Evolutionary conservation across 1,284 basidiomycete species (phyloP).

Genomic region (Ganoderma leucocontextum): DNA sequence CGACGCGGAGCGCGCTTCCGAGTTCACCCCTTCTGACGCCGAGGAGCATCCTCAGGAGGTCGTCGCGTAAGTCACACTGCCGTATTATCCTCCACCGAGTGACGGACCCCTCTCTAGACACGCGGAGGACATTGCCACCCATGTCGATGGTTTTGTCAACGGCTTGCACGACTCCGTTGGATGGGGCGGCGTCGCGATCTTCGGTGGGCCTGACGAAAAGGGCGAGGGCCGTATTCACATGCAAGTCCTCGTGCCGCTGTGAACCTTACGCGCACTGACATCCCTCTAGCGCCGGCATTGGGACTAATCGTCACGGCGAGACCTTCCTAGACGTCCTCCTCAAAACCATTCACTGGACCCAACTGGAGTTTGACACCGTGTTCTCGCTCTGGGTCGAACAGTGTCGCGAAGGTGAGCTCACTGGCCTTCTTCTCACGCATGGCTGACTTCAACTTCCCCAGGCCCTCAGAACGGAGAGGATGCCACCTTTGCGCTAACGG

Average conservation of each 20-base stretch:
- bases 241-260: too few relatives aligned
- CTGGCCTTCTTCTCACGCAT: too few relatives aligned
- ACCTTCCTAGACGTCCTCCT: not conserved
- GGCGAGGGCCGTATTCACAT: not conserved
- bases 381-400: not conserved
- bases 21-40: too few relatives aligned
- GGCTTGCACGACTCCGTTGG: not conserved
- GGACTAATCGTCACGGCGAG: not conserved
- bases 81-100: too few relatives aligned
- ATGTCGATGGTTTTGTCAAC: not conserved
- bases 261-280: too few relatives aligned
- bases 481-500: too few relatives aligned
- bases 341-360: not conserved
- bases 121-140: not conserved
- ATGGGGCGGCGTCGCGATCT: not conserved
- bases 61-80: too few relatives aligned
- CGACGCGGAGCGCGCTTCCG: too few relatives aligned
- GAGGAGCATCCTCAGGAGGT: too few relatives aligned
- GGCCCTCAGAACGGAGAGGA: too few relatives aligned
- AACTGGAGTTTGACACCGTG: not conserved
- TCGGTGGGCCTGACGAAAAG: not conserved
- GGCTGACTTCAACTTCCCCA: too few relatives aligned
- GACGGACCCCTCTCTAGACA: too few relatives aligned
- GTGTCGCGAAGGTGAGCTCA: not conserved
- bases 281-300: not conserved